Conservation (phyloP, 2,329 filamentous ascomycete genomes). For the Fusarium pseudoanthophilum region DNA sequence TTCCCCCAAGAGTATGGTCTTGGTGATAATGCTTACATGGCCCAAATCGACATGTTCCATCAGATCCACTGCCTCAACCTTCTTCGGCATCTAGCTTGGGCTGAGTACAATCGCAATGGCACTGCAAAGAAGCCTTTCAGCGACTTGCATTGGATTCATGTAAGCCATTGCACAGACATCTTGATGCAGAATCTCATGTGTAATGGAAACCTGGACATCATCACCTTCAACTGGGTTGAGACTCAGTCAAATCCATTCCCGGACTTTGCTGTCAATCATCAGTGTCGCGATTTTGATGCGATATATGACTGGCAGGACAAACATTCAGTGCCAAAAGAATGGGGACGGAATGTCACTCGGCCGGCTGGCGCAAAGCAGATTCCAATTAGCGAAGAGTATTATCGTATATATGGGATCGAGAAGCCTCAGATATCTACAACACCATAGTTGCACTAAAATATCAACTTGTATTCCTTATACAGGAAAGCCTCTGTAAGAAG, state of each 20-base stretch:
- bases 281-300: slow-evolving; percentile 9
- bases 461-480: background rate
- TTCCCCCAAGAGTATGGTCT: slow-evolving; percentile 8
- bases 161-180: slow-evolving; percentile 10
- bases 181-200: slow-evolving; percentile 18
- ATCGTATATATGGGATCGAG: slow-evolving; percentile 1
- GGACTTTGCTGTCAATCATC: slow-evolving; percentile 11
- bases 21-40: slow-evolving; percentile 10
- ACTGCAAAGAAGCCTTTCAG: slow-evolving; percentile 3
- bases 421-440: background rate
- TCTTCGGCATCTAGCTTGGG: slow-evolving; percentile 2
- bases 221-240: slow-evolving; percentile 17
- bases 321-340: slow-evolving; percentile 9
- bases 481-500: background rate
- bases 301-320: slow-evolving; percentile 19
- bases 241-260: slow-evolving; percentile 10
- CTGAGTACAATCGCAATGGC: slow-evolving; percentile 5
- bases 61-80: slow-evolving; percentile 17
- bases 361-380: slow-evolving; percentile 1
- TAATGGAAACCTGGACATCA: slow-evolving; percentile 1
- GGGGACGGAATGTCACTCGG: slow-evolving; percentile 3
- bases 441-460: background rate
- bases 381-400: slow-evolving; percentile 11
- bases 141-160: slow-evolving; percentile 15
- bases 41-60: slow-evolving; percentile 13